Percentiles rank a stretch among this genome's conserved stretches.
These are phyloP conservation scores for Ogataea nakhonphanomensis DNA, from an alignment of 805 yeast genomes.

Conservation along the genomic window DNA sequence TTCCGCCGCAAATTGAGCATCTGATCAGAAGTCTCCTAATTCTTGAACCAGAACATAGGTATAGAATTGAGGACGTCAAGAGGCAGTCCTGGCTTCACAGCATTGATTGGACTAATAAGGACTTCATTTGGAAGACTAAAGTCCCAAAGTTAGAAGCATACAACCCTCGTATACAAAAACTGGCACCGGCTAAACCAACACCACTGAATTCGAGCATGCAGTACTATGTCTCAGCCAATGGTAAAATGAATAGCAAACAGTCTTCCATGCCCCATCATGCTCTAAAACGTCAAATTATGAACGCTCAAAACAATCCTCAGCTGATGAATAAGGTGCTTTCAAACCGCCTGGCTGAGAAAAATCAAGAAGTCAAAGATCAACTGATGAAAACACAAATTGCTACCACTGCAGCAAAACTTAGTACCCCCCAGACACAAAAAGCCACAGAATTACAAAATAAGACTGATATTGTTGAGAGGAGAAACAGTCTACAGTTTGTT, in stretches of 20 bases:
- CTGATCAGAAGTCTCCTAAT: slow-evolving; percentile 64
- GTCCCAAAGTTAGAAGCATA: slow-evolving; percentile 72
- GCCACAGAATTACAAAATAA: slow-evolving; percentile 22
- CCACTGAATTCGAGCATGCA: slow-evolving; percentile 25
- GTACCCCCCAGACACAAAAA: slow-evolving; percentile 3
- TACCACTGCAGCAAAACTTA: slow-evolving; percentile 16
- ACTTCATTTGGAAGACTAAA: slow-evolving; percentile 61
- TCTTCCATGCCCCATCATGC: slow-evolving; percentile 29
- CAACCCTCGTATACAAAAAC: slow-evolving; percentile 37
- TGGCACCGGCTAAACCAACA: slow-evolving; percentile 20
- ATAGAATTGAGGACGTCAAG: slow-evolving; percentile 54
- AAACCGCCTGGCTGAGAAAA: slow-evolving; percentile 31
- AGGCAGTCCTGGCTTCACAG: slow-evolving; percentile 67
- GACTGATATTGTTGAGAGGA: slow-evolving; percentile 30
- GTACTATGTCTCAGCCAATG: slow-evolving; percentile 25
- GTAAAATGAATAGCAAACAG: slow-evolving; percentile 25
- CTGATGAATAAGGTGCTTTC: slow-evolving; percentile 34
- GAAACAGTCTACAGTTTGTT: slow-evolving; percentile 29
- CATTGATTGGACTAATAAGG: slow-evolving; percentile 64
- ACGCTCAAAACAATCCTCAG: slow-evolving; percentile 32
- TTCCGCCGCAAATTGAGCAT: slow-evolving; percentile 61
- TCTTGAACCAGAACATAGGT: slow-evolving; percentile 67
- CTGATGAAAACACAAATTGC: slow-evolving; percentile 21
- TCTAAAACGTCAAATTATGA: slow-evolving; percentile 29
- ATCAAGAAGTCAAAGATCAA: slow-evolving; percentile 25